Base-by-base conservation (phyloP, 2,329 filamentous ascomycete species). In the Xylaria sp. region DNA sequence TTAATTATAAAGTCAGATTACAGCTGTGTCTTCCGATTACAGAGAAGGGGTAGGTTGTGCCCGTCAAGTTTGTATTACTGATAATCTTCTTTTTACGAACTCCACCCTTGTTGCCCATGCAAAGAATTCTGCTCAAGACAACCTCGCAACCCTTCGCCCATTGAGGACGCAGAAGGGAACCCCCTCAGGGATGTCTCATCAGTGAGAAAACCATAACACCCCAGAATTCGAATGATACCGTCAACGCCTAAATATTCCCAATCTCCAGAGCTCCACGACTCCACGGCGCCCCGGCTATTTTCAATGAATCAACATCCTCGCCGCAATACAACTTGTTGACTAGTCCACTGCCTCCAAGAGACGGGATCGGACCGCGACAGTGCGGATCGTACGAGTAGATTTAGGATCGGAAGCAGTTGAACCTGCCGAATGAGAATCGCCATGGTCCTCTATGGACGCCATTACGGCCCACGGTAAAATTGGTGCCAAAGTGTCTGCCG, bases 401-500 rank as follows among this genome's bases (percentile, higher is more conserved):
- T 66, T 64, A 73, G 37, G 60, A 55, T 70, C 79, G 83, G 81
- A 87, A 87, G 78, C 85, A 87, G 80, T 81, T 84, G 75, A 85
- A 86, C 53, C 79, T 81, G 69, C 84, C 83, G 50, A 85, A 78
- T 59, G 82, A 83, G 75, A 87, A 83, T 51, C 85, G 79, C 83
- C 84, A 87, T 2, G 84, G 84, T 1, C 85, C 85, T 12, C 83
- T 81, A 59, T 80, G 83, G 8, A 86, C 77, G 54, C 85, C 85
- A 70, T 84, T 77, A 12, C 79, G 80, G 74, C 83, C 80, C 23
- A 82, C 83, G 40, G 80, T 79, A 62, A 87, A 78, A 74, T 79
- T 85, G 40, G 85, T 86, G 70, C 85, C 85, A 71, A 86, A 82
- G 73, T 84, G 84, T 40, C 82, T 81, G 61, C 82, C 81, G 70